Conservation (phyloP, 352 stramenopile genomes). For the Aphanomyces astaci region DNA sequence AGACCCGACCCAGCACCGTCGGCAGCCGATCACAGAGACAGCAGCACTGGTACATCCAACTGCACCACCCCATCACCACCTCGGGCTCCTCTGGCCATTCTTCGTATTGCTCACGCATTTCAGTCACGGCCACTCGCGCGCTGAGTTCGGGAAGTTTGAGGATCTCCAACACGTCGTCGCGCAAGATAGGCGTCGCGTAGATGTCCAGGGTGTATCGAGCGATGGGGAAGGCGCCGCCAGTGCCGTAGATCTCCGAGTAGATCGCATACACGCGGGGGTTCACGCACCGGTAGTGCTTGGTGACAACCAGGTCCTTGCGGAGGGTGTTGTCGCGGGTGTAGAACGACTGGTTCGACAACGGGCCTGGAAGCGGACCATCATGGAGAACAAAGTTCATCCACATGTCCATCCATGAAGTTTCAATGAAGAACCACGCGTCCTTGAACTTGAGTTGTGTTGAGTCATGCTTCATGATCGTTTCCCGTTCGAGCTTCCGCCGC, state of each 20-base stretch:
- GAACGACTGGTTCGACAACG: constrained; percentile 62
- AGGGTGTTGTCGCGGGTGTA: constrained; percentile 63
- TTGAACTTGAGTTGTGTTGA: constrained; percentile 51
- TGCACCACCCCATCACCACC: constrained; percentile 25
- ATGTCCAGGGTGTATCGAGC: constrained; percentile 59
- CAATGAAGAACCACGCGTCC: constrained; percentile 72
- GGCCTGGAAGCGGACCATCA: constrained; percentile 46
- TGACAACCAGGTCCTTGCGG: constrained; percentile 46
- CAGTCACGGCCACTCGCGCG: constrained; percentile 49
- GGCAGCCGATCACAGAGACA: constrained; percentile 72
- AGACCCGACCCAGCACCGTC: constrained; percentile 56
- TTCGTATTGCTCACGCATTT: constrained; percentile 55
- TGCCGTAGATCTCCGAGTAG: constrained; percentile 70
- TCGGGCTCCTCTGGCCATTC: constrained; percentile 25
- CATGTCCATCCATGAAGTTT: constrained; percentile 66
- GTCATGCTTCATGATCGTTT: constrained; percentile 60
- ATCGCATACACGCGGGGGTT: constrained; percentile 72
- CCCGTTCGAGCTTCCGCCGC: constrained; percentile 36
- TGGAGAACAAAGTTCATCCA: constrained; percentile 75
- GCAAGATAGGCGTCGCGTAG: constrained; percentile 67
- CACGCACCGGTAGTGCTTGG: constrained; percentile 70
- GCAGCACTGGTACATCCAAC: constrained; percentile 52
- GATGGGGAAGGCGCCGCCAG: constrained; percentile 52
- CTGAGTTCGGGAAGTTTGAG: constrained; percentile 51
- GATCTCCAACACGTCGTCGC: constrained; percentile 69